Conservation (phyloP, 2,329 filamentous ascomycete species). For the Pseudogymnoascus sp. region DNA sequence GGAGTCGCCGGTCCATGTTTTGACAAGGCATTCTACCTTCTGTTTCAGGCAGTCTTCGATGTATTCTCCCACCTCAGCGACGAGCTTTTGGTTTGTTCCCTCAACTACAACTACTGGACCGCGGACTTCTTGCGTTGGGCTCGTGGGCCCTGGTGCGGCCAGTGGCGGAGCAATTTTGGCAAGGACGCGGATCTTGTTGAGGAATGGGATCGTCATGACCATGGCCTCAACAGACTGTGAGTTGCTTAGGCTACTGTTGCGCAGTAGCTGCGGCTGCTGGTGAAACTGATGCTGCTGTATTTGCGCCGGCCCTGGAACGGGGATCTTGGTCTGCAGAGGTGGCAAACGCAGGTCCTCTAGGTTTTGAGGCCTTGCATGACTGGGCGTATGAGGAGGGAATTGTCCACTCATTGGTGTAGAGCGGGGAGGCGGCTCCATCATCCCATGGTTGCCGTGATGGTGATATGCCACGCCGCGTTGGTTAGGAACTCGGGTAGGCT, state of each 20-base stretch:
- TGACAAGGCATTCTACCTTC: conserved; percentile 23
- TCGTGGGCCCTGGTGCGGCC: conserved; percentile 29
- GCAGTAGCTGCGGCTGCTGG: conserved; percentile 24
- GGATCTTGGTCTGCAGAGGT: conserved; percentile 26
- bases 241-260: conserved; percentile 32
- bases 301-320: conserved; percentile 25
- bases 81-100: conserved; percentile 50
- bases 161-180: conserved; percentile 67
- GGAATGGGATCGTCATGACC: conserved; percentile 66
- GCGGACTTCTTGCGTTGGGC: conserved; percentile 40
- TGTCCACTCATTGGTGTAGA: conserved; percentile 22
- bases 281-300: conserved; percentile 26
- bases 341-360: conserved; percentile 28
- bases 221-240: conserved; percentile 53
- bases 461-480: conserved; percentile 14
- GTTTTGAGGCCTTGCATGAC: conserved; percentile 13
- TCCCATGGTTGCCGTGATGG: conserved; percentile 13
- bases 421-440: conserved; percentile 25
- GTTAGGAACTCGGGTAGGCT: conserved; percentile 30
- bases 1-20: conserved; percentile 18
- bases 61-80: conserved; percentile 50
- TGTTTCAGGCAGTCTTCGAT: conserved; percentile 37
- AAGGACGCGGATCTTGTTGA: conserved; percentile 70
- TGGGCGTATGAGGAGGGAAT: conserved; percentile 15
- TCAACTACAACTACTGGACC: conserved; percentile 80